Evolutionary conservation across 83 land plant genomes (phyloP).

Genomic region (Picea abies): DNA sequence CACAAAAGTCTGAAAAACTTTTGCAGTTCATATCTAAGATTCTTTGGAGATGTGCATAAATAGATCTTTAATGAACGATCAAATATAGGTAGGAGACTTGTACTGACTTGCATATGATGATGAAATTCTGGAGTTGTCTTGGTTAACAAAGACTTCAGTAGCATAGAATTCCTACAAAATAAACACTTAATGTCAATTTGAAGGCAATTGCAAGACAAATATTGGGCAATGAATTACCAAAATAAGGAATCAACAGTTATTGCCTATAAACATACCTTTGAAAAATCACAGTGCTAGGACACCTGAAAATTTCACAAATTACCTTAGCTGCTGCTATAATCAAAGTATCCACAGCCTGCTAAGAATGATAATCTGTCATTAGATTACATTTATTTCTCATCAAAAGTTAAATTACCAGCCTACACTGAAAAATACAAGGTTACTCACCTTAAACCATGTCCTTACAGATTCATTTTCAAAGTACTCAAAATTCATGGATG

Average conservation of each 20-base stretch:
- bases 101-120: constrained; percentile 41
- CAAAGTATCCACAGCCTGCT: constrained; percentile 39
- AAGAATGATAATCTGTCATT: background rate
- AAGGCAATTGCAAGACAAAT: background rate
- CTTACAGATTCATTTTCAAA: no score
- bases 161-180: constrained; percentile 30
- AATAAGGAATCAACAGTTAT: no score
- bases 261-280: constrained; percentile 27
- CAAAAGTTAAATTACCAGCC: background rate
- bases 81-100: no score
- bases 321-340: constrained; percentile 40
- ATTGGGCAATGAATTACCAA: background rate
- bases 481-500: no score
- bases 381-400: background rate
- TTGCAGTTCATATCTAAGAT: no score
- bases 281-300: constrained; percentile 32
- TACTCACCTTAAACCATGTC: no score
- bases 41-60: no score
- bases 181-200: no score
- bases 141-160: constrained; percentile 40
- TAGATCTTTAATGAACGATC: no score
- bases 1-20: no score
- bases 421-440: background rate
- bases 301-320: constrained; percentile 38
- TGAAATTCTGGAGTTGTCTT: constrained; percentile 32